Conservation (phyloP, 257 asterid species). For the Mitragyna speciosa region DNA sequence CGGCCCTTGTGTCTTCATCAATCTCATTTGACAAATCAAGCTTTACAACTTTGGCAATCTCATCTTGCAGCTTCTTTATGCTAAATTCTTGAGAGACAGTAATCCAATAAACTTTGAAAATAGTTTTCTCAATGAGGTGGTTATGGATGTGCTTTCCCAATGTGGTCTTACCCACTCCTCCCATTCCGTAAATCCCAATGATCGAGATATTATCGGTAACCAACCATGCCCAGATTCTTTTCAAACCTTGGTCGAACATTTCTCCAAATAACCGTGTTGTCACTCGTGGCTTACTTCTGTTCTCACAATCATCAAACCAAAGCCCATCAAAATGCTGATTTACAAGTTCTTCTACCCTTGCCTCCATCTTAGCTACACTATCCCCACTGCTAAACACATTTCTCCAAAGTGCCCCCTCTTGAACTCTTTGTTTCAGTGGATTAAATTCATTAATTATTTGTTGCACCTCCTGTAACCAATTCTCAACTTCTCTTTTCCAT, state of each 20-base stretch:
- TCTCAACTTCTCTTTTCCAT: not conserved
- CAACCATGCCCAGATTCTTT: not conserved
- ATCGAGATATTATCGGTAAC: not conserved
- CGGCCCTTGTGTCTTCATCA: not conserved
- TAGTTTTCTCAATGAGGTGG: not conserved
- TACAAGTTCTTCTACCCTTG: not conserved
- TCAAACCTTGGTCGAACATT: not conserved
- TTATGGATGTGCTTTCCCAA: not conserved
- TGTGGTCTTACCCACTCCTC: not conserved
- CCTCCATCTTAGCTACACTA: not conserved
- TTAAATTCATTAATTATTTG: not conserved
- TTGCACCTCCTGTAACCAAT: not conserved
- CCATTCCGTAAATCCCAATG: conserved; percentile 3
- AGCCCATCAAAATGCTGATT: not conserved
- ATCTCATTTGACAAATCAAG: not conserved
- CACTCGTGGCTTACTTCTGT: not conserved
- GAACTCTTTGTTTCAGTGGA: not conserved
- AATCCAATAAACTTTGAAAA: not conserved
- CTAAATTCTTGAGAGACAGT: not conserved
- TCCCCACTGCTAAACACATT: not conserved
- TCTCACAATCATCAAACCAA: not conserved
- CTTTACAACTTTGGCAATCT: not conserved
- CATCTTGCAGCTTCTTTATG: not conserved
- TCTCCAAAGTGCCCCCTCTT: no score
- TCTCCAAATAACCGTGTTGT: not conserved